These are phyloP conservation scores for Prorocentrum cordatum DNA, from an alignment of 169 alveolate genomes.

Conservation along the genomic window DNA sequence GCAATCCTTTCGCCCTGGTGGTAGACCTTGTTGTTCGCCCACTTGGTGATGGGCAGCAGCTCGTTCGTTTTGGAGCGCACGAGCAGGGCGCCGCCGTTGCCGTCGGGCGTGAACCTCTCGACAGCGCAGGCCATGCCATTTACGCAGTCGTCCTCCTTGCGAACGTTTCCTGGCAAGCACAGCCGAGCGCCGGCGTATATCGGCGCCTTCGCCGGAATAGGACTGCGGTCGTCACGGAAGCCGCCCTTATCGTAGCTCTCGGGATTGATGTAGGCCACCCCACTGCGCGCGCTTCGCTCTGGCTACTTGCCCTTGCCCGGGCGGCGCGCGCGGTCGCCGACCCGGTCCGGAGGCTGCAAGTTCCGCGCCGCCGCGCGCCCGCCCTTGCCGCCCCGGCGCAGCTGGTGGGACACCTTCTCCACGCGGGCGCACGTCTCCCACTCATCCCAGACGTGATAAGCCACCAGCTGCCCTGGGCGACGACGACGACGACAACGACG, in stretches of 20 bases:
- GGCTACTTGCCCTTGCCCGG: too few relatives aligned
- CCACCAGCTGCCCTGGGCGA: too few relatives aligned
- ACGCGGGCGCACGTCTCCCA: too few relatives aligned
- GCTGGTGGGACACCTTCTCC: too few relatives aligned
- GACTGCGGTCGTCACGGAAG: background rate
- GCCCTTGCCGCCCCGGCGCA: too few relatives aligned
- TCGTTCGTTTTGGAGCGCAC: background rate
- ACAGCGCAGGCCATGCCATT: background rate
- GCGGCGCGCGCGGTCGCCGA: too few relatives aligned
- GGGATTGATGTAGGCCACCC: background rate
- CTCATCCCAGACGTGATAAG: too few relatives aligned
- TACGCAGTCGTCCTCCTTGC: background rate
- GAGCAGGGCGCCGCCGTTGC: background rate
- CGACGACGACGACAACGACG: too few relatives aligned
- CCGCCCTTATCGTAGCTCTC: background rate
- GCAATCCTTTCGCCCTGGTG: too few relatives aligned
- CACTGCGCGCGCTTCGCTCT: too few relatives aligned
- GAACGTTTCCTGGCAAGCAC: background rate
- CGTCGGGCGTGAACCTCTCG: background rate
- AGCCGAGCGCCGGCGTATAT: background rate
- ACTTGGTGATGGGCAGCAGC: background rate
- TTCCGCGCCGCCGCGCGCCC: too few relatives aligned
- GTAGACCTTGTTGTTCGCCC: background rate
- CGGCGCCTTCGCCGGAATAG: background rate
- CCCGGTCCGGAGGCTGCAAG: too few relatives aligned